Base-by-base conservation (phyloP, 176 grass and related monocot genomes). In the Oryza glumipatula region DNA sequence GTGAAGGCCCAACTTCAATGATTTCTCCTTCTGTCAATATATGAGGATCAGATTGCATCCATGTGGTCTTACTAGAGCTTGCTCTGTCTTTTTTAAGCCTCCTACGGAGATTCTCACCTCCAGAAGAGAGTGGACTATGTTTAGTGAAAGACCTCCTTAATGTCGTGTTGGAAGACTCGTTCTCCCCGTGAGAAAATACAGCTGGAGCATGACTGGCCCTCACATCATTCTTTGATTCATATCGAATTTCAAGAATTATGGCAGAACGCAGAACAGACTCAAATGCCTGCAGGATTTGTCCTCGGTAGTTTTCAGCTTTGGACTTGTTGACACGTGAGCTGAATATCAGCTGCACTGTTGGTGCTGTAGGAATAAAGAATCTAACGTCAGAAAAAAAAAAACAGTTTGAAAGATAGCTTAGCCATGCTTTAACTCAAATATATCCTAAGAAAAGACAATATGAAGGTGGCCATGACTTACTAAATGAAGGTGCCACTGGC, bases 1-100 rank as follows among this genome's bases (percentile, higher is more conserved):
- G 78, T 82, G 90, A 78, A 64, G 87, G 70, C 68, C 90, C 89
- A 61, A 85, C 85, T 87, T 91, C 91, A 92, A 94, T 92, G 28
- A 99, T 89, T 83, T 99, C 96, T 19, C 92, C 93, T 92, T 96
- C 96, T 79, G 89, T 96, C 76, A 99, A 91, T 87, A 99, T 90
- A 72, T 99, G 93, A 30, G 93, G 96, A 86, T 88, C 86, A 79
- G 78, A 92, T 73, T 88, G 86, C 82, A 88, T 80, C 93, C 91
- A 88, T 87, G 86, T 77, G 77, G 61, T 79, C 84, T 88, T 80
- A 79, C 75, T 81, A 84, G 80, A 91, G 65, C 58, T 86, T 88
- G 86, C 36, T 81, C 82, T 92, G 45, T 92, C 86, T 69, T 88
- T 92, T 86, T 82, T 88, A 79, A 92, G 60, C 63, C 82, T 82